Percentiles rank a stretch among this genome's conserved stretches.
These are phyloP conservation scores for Larix kaempferi DNA, from an alignment of 75 land plant genomes.

Conservation along the genomic window DNA sequence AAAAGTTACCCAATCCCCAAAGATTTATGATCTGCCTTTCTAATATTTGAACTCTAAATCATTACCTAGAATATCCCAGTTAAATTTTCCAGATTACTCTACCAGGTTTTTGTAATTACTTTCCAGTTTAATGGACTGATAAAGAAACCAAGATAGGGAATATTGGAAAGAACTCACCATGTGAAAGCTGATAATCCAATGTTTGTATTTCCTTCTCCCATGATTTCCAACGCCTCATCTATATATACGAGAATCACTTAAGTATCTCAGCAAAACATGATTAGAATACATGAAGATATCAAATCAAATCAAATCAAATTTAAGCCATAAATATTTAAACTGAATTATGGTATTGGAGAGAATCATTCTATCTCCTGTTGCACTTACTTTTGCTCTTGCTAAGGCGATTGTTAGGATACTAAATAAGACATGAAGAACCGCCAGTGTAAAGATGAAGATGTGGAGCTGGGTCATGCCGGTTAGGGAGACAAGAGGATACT, in stretches of 20 bases:
- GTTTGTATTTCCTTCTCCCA: constrained; percentile 28
- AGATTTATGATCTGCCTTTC: no score
- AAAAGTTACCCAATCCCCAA: no score
- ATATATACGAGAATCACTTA: neutral
- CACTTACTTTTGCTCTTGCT: constrained; percentile 34
- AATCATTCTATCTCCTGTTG: neutral
- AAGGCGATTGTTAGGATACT: constrained; percentile 40
- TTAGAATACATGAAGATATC: neutral
- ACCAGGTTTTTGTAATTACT: no score
- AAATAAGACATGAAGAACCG: constrained; percentile 37
- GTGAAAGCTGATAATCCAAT: constrained; percentile 19
- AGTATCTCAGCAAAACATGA: neutral
- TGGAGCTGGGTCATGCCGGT: constrained; percentile 42
- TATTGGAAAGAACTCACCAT: constrained; percentile 10
- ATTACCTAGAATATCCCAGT: no score
- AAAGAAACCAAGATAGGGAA: no score
- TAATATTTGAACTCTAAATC: no score
- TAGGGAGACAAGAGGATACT: constrained; percentile 28
- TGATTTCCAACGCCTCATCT: constrained; percentile 29
- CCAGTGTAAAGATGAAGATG: constrained; percentile 43
- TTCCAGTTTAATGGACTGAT: no score
- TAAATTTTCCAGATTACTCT: no score
- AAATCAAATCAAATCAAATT: neutral
- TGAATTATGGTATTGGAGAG: no score
- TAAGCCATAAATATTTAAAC: neutral